Percentiles rank a stretch among this genome's conserved stretches.
Evolutionary conservation across 2,329 filamentous ascomycete species (phyloP).

Genomic region (Colletotrichum sp.): DNA sequence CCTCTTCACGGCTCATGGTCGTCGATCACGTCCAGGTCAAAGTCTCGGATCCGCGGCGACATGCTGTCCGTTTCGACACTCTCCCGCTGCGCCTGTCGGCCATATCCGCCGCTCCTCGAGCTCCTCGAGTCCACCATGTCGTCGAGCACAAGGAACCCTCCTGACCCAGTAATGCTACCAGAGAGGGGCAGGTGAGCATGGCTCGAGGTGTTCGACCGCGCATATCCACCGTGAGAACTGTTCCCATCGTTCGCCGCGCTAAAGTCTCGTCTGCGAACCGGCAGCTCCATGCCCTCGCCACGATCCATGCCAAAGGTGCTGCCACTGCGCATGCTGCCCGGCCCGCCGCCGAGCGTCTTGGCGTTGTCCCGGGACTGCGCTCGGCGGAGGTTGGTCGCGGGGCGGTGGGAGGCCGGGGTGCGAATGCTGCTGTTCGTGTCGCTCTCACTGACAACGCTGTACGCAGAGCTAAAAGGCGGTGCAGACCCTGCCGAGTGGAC

Average conservation of each 20-base stretch:
- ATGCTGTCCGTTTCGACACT: conserved; percentile 25
- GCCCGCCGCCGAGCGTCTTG: neutral
- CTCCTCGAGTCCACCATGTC: conserved; percentile 28
- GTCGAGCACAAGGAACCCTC: conserved; percentile 28
- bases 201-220: conserved; percentile 9
- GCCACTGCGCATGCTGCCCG: conserved; percentile 16
- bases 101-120: neutral
- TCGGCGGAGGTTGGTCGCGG: conserved; percentile 3
- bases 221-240: conserved; percentile 14
- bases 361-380: conserved; percentile 22
- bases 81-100: conserved; percentile 16
- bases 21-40: conserved; percentile 40
- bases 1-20: conserved; percentile 28
- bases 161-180: conserved; percentile 12
- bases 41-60: conserved; percentile 38
- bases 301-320: conserved; percentile 23
- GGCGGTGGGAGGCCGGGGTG: conserved; percentile 24
- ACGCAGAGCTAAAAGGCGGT: conserved; percentile 30
- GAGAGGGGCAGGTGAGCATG: conserved; percentile 20
- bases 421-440: conserved; percentile 30
- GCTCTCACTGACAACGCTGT: conserved; percentile 32
- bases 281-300: conserved; percentile 30
- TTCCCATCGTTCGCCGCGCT: conserved; percentile 7
- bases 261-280: conserved; percentile 18
- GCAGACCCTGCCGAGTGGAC: conserved; percentile 22